Base-by-base conservation (phyloP, 2,329 filamentous ascomycete species). In the Epichloe festucae region DNA sequence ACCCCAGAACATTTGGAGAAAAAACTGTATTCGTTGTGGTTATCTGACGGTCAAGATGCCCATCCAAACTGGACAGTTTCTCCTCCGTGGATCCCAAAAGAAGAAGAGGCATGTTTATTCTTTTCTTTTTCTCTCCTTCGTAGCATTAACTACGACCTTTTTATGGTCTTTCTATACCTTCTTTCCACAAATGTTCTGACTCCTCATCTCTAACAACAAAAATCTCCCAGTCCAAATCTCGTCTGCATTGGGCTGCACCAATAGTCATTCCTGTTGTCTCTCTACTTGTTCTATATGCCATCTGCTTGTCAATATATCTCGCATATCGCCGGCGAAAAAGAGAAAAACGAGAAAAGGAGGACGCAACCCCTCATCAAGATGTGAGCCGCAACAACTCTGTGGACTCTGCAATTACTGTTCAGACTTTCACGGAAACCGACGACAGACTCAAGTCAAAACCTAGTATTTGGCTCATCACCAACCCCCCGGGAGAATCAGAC, bases 1-100 rank as follows among this genome's bases (percentile, higher is more conserved):
- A 65, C 58, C 35, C 63, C 65, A 14, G 50, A 60, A 17, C 54
- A 56, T 2, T 52, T 67, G 27, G 50, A 55, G 0, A 55, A 63
- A 53, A 53, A 59, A 12, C 45, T 67, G 17, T 67, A 65, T 41
- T 54, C 64, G 3, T 47, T 66, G 2, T 63, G 62, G 60, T 59
- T 66, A 19, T 60, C 57, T 2, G 58, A 58, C 5, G 55, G 54
- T 17, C 54, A 56, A 14, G 56, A 56, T 21, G 47, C 53, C 14
- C 58, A 60, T 10, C 38, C 57, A 23, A 62, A 57, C 38, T 67
- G 63, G 61, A 61, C 62, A 2, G 53, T 62, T 6, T 67, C 65
- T 14, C 64, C 63, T 8, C 60, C 62, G 2, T 67, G 64, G 64
- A 62, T 52, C n/a, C 54, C 60, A 14, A 60, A 58, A 46, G 56